These are phyloP conservation scores for Gossypium anomalum DNA, from an alignment of 345 rosid genomes.

Conservation along the genomic window DNA sequence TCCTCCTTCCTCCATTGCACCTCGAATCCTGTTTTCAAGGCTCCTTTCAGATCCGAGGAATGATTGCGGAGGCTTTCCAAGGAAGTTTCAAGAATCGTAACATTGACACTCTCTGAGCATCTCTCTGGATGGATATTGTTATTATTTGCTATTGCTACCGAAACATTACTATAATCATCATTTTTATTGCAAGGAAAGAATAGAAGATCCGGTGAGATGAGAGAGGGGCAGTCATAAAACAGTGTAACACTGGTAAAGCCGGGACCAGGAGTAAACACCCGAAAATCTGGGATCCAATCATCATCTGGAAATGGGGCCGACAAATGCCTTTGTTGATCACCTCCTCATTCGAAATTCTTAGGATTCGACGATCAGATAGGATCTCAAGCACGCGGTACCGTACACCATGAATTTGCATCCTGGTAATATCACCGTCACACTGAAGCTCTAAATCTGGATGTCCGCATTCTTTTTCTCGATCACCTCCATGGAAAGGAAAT, in stretches of 20 bases:
- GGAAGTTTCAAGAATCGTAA: slow-evolving; percentile 11
- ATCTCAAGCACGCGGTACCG: slow-evolving; percentile 26
- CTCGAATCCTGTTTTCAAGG: slow-evolving; percentile 25
- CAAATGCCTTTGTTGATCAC: slow-evolving; percentile 12
- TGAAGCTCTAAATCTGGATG: slow-evolving; percentile 29
- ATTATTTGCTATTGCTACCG: background rate
- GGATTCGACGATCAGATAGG: background rate
- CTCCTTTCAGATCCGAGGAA: background rate
- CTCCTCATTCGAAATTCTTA: slow-evolving; percentile 29
- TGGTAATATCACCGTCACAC: background rate
- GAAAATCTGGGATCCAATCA: background rate
- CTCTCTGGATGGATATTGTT: background rate
- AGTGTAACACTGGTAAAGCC: slow-evolving; percentile 20
- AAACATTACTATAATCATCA: no score
- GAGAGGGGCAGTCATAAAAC: slow-evolving; percentile 16
- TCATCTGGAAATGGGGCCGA: background rate
- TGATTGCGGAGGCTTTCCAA: background rate
- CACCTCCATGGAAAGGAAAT: slow-evolving; percentile 45
- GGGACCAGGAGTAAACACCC: background rate
- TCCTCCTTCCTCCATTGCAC: slow-evolving; percentile 21
- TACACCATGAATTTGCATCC: slow-evolving; percentile 13
- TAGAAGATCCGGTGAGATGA: background rate
- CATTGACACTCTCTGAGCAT: background rate
- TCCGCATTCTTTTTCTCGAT: slow-evolving; percentile 6
- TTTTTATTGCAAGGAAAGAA: background rate